Evolutionary conservation across 805 yeast species (phyloP).

Genomic region (Limtongia smithiae): DNA sequence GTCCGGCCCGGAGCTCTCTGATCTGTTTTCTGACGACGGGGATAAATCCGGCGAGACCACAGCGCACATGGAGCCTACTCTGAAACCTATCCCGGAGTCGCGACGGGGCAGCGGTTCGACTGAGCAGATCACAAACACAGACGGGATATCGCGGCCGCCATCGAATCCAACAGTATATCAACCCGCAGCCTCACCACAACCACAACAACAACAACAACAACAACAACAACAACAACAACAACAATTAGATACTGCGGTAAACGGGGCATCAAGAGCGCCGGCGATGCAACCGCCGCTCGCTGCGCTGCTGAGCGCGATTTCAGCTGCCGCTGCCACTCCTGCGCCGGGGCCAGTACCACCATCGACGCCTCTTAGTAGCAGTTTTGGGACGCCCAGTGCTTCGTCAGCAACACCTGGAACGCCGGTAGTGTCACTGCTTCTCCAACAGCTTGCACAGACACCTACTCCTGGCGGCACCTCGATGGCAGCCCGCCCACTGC

Average conservation of each 20-base stretch:
- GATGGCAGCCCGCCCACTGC: slow-evolving; percentile 1
- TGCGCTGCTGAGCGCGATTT: background rate
- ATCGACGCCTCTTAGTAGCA: too few relatives aligned
- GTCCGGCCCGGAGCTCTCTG: slow-evolving; percentile 20
- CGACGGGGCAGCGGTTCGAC: background rate
- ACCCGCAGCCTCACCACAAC: background rate
- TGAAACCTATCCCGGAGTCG: background rate
- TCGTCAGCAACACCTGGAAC: slow-evolving; percentile 1
- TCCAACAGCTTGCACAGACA: background rate
- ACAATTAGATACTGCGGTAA: too few relatives aligned
- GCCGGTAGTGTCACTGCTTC: background rate
- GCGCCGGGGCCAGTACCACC: background rate
- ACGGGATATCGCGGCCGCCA: background rate
- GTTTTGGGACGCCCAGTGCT: background rate
- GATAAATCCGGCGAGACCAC: too few relatives aligned
- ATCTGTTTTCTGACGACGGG: slow-evolving; percentile 19
- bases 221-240: background rate
- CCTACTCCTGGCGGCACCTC: background rate
- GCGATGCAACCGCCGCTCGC: slow-evolving; percentile 3
- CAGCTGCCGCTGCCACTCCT: background rate
- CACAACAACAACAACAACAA: too few relatives aligned
- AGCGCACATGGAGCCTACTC: too few relatives aligned
- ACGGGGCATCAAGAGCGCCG: too few relatives aligned
- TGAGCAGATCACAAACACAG: too few relatives aligned
- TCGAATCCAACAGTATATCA: background rate